phyloP scores from a whole-genome alignment of 2,329 filamentous ascomycete genomes.

The Aspergillus sp. region DNA sequence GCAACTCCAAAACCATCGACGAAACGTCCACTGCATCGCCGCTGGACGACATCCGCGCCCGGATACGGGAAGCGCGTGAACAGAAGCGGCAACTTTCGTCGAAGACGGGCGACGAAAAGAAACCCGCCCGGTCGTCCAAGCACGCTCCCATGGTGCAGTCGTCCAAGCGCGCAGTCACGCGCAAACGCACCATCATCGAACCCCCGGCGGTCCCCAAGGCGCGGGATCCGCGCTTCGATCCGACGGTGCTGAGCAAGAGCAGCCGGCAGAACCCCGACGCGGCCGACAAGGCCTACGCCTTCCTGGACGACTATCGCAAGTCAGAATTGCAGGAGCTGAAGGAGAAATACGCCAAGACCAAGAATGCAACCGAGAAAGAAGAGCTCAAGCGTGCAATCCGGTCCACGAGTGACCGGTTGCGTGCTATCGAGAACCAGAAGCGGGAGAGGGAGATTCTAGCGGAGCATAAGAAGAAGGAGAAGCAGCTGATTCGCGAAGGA shows the following conservation, averaged over 20 bases:
- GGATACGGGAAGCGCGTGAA: conserved; percentile 43
- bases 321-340: conserved; percentile 77
- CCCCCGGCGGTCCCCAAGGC: conserved; percentile 55
- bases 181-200: conserved; percentile 70
- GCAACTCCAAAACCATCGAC: conserved; percentile 17
- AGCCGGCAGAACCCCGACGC: conserved; percentile 37
- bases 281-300: conserved; percentile 74
- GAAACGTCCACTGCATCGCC: conserved; percentile 24
- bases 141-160: conserved; percentile 83
- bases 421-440: conserved; percentile 67
- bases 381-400: conserved; percentile 69
- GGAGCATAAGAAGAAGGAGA: conserved; percentile 78
- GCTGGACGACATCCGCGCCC: conserved; percentile 37
- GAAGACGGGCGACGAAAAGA: conserved; percentile 19
- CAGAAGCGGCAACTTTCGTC: conserved; percentile 36
- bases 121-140: conserved; percentile 63
- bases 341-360: conserved; percentile 63
- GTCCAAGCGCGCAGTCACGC: conserved; percentile 78
- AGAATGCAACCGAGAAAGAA: conserved; percentile 64
- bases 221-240: conserved; percentile 88
- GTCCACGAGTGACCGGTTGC: conserved; percentile 75
- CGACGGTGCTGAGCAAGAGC: conserved; percentile 46
- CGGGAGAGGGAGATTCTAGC: conserved; percentile 66
- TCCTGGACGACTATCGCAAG: conserved; percentile 81
- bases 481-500: conserved; percentile 78